Percentiles rank a stretch among this genome's conserved stretches.
These are phyloP conservation scores for Backusella morwellensis DNA, from an alignment of 192 early-diverging fungal species.

Conservation along the genomic window DNA sequence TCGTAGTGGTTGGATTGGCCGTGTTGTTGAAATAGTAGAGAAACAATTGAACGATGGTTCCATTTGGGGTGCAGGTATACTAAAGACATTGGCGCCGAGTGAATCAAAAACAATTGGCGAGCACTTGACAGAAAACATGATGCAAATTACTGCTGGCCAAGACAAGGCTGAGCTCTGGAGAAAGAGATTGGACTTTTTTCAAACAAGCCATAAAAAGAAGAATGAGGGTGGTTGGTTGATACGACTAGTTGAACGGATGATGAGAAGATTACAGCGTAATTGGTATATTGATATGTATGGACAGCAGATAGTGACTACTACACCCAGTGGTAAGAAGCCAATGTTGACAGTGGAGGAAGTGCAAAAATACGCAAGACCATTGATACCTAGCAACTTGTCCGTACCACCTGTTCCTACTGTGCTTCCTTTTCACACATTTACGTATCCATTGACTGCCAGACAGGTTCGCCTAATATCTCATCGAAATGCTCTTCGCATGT, in stretches of 20 bases:
- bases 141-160: background rate
- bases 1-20: conserved; percentile 66
- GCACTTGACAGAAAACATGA: background rate
- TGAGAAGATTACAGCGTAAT: conserved; percentile 58
- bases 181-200: background rate
- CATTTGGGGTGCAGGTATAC: conserved; percentile 53
- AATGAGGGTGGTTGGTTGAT: conserved; percentile 79
- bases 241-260: conserved; percentile 58
- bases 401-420: conserved; percentile 79
- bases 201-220: conserved; percentile 8
- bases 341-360: background rate
- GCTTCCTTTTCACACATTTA: conserved; percentile 94
- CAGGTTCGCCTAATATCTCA: conserved; percentile 86
- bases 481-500: conserved; percentile 80
- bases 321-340: background rate
- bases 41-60: conserved; percentile 69
- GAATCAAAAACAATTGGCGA: conserved; percentile 10
- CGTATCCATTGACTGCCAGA: conserved; percentile 79
- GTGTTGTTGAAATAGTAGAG: conserved; percentile 75
- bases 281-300: conserved; percentile 61
- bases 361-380: conserved; percentile 16
- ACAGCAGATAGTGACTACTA: conserved; percentile 4
- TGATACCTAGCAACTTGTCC: conserved; percentile 29
- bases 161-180: background rate
- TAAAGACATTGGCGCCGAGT: conserved; percentile 28